These are phyloP conservation scores for Pythium dissotocum DNA, from an alignment of 352 stramenopile genomes.

Conservation along the genomic window DNA sequence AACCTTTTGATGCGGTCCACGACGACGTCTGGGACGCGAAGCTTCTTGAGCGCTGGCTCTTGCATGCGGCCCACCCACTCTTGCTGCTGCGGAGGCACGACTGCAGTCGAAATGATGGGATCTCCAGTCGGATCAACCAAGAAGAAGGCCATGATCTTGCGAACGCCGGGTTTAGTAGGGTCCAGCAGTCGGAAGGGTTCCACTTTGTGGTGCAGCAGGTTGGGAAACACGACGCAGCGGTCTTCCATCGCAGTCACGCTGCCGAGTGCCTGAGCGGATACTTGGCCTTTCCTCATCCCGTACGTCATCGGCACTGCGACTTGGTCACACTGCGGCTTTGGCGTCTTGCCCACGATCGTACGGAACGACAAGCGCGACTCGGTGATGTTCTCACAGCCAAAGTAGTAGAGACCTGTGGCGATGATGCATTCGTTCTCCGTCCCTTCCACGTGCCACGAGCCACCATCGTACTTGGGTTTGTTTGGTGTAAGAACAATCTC, in stretches of 20 bases:
- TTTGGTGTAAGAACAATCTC: too few species aligned
- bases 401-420: too few species aligned
- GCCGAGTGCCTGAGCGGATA: conserved; percentile 19
- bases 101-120: conserved; percentile 26
- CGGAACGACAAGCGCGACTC: too few species aligned
- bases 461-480: too few species aligned
- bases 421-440: too few species aligned
- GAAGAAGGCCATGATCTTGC: conserved; percentile 41
- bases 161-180: conserved; percentile 16
- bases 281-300: conserved; percentile 6
- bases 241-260: conserved; percentile 15
- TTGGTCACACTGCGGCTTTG: conserved; percentile 4
- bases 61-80: conserved; percentile 16
- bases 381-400: too few species aligned
- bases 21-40: neutral
- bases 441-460: neutral
- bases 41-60: neutral
- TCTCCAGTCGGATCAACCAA: conserved; percentile 25
- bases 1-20: neutral
- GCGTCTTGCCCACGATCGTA: neutral
- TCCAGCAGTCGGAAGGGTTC: conserved; percentile 33
- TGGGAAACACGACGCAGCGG: conserved; percentile 35
- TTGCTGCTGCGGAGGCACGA: conserved; percentile 35
- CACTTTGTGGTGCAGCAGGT: conserved; percentile 32
- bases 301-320: conserved; percentile 9